Evolutionary conservation across 495 filamentous ascomycete species (phyloP).

Genomic region (Rostrohypoxylon terebratum): DNA sequence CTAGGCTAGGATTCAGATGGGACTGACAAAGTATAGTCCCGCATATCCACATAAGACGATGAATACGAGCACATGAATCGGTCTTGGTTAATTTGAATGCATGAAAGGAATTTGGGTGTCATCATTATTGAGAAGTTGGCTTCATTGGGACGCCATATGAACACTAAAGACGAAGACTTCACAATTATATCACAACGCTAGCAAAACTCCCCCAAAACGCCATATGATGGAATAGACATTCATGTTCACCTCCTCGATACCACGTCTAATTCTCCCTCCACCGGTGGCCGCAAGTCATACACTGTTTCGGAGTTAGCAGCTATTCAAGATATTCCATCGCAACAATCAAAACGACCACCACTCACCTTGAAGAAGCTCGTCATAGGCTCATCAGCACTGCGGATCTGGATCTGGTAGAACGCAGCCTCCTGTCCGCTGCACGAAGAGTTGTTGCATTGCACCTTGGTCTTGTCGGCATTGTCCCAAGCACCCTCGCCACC

Average conservation of each 20-base stretch:
- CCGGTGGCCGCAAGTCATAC: conserved; percentile 67
- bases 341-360: not conserved
- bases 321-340: not conserved
- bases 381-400: conserved; percentile 98
- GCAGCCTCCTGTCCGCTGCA: conserved; percentile 86
- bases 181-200: conserved; percentile 44
- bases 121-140: conserved; percentile 19
- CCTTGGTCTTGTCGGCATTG: conserved; percentile 82
- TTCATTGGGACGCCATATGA: conserved; percentile 11
- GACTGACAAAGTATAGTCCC: conserved; percentile 34
- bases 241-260: not conserved
- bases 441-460: conserved; percentile 79
- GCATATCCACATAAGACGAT: not conserved
- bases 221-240: conserved; percentile 32
- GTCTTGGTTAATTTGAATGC: not conserved
- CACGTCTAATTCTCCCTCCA: conserved; percentile 67
- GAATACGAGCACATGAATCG: not conserved
- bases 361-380: conserved; percentile 91
- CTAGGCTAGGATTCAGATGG: not conserved
- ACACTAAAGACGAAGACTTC: conserved; percentile 25
- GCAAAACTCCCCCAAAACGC: conserved; percentile 28
- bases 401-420: conserved; percentile 96
- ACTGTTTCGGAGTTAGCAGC: conserved; percentile 56
- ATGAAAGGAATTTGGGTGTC: conserved; percentile 34
- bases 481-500: conserved; percentile 88